Percentiles rank a stretch among this genome's conserved stretches.
Evolutionary conservation across 306 rosid species (phyloP).

Genomic region (Lotus japonicus): DNA sequence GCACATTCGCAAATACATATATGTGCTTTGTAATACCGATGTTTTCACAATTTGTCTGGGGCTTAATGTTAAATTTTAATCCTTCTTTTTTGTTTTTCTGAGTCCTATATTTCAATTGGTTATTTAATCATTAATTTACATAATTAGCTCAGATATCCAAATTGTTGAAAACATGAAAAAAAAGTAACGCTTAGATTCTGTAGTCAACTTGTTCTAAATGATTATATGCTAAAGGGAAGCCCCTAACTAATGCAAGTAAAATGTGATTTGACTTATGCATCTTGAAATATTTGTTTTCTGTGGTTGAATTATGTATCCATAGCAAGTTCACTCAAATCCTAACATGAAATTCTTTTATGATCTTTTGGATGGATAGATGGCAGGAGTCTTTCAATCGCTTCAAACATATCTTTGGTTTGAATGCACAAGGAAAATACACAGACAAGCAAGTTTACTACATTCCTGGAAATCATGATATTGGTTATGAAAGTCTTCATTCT

Average conservation of each 20-base stretch:
- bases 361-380: constrained; percentile 54
- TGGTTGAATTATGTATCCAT: background rate
- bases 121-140: background rate
- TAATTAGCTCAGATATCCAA: background rate
- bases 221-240: background rate
- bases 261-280: background rate
- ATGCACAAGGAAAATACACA: constrained; percentile 36
- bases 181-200: constrained; percentile 1
- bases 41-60: background rate
- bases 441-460: constrained; percentile 45
- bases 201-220: background rate
- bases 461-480: constrained; percentile 86
- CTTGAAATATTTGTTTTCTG: background rate
- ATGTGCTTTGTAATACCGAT: background rate
- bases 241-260: background rate
- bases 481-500: constrained; percentile 50
- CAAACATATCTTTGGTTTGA: constrained; percentile 56
- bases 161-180: background rate
- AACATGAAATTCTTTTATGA: constrained; percentile 16
- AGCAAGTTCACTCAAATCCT: constrained; percentile 3
- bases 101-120: background rate
- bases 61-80: background rate
- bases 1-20: background rate
- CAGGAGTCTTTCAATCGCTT: constrained; percentile 63
- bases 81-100: background rate